Evolutionary conservation across 257 asterid genomes (phyloP).

Genomic region (Fraxinus excelsior): DNA sequence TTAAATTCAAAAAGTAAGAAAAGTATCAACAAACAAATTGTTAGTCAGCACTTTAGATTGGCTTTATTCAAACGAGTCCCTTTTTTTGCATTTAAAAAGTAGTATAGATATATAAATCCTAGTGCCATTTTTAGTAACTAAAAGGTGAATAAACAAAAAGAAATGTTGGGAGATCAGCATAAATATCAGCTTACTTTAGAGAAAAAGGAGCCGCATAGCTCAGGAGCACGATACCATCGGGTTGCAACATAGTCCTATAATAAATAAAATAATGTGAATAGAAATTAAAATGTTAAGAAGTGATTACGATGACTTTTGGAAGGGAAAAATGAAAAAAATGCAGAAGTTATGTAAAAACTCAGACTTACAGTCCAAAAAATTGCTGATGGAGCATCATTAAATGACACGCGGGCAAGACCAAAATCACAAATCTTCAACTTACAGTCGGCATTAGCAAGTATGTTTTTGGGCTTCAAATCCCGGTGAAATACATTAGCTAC

Average conservation of each 20-base stretch:
- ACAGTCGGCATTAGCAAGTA: conserved; percentile 96
- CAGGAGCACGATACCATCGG: conserved; percentile 99
- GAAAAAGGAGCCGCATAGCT: conserved; percentile 95
- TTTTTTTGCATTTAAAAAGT: neutral
- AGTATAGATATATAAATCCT: neutral
- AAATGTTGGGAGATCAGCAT: neutral
- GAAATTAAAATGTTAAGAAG: conserved; percentile 28
- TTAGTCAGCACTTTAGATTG: neutral
- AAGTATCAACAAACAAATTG: neutral
- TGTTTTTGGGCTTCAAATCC: conserved; percentile 93
- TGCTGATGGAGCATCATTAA: conserved; percentile 95
- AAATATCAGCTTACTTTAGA: conserved; percentile 71
- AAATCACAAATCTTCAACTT: conserved; percentile 98
- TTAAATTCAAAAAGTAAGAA: no score
- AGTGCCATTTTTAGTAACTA: neutral
- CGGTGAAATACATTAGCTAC: conserved; percentile 94
- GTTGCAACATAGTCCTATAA: conserved; percentile 97
- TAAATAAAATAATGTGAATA: conserved; percentile 9
- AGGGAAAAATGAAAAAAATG: neutral
- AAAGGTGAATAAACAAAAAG: conserved; percentile 6
- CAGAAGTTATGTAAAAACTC: conserved; percentile 7
- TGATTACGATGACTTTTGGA: neutral
- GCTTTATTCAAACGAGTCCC: neutral
- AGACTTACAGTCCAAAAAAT: conserved; percentile 93
- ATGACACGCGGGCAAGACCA: conserved; percentile 96